Evolutionary conservation across 768 basidiomycete species (phyloP), one percentile per base, ranked within the genome.

Genomic region (Calocybe gangraenosa): DNA sequence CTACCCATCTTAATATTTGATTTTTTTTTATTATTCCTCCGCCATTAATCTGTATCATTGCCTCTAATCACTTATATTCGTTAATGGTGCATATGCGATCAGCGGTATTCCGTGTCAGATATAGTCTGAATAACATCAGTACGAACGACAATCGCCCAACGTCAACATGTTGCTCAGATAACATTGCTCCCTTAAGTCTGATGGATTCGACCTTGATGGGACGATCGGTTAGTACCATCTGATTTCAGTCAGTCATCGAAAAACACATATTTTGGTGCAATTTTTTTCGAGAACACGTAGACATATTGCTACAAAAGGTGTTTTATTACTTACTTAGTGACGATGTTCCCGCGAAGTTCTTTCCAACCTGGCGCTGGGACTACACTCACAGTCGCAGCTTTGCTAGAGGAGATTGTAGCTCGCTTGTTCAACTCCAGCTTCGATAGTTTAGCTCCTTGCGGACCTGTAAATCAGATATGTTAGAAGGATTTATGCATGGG

Each of bases 321-420:
- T 17, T 21, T 31, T 7, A 31, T 8, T 23, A 11, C 19, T 40
- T 18, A 48, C 19, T 41, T 48, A 11, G 40, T 46, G 17, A 44
- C 44, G 10, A 47, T 15, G 7, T 40, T 47, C 19, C 48, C 54
- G n/a, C 54, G 44, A 14, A 67, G 55, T 19, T 63, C 62, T 17
- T 51, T 46, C 66, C 66, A 67, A 19, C 60, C 61, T 8, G 64
- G 66, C 8, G 64, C 66, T 22, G 53, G 43, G 1, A 65, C 66
- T 15, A 62, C 51, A 9, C 55, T 46, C 1, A 60, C 57, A 8
- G 54, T 60, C 7, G 60, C 59, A 18, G 34, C 28, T 42, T 65
- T 65, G 49, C 64, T 64, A 1, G 62, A 64, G 0, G 57, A 46
- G n/a, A 65, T 25, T 1, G 37, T 46, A 2, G 58, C 62, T 8